Evolutionary conservation across 2,329 filamentous ascomycete genomes (phyloP).

Genomic region (Colletotrichum viniferum): DNA sequence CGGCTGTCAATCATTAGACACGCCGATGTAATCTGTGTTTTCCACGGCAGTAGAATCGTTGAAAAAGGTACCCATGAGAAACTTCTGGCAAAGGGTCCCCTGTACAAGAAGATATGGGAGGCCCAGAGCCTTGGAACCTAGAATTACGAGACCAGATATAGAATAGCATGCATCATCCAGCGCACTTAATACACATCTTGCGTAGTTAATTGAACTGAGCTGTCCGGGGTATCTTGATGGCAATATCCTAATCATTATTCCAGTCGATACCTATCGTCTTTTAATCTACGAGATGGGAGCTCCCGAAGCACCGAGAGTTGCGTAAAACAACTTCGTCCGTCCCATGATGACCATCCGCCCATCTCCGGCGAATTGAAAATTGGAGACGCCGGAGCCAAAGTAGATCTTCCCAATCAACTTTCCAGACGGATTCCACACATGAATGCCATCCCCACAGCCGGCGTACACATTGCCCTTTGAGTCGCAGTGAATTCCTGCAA

Average conservation of each 20-base stretch:
- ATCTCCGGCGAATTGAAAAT: slow-evolving; percentile 48
- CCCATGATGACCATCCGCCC: slow-evolving; percentile 40
- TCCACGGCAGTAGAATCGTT: slow-evolving; percentile 53
- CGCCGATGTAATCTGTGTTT: slow-evolving; percentile 63
- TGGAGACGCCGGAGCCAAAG: slow-evolving; percentile 46
- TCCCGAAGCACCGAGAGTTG: slow-evolving; percentile 27
- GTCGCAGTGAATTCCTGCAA: slow-evolving; percentile 52
- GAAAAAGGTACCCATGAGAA: slow-evolving; percentile 66
- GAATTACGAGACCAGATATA: neutral
- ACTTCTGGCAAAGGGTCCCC: slow-evolving; percentile 50
- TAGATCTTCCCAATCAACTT: slow-evolving; percentile 60
- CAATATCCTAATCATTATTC: rapidly evolving
- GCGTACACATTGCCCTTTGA: slow-evolving; percentile 59
- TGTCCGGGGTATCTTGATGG: neutral
- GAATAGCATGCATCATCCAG: neutral
- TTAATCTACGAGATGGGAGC: neutral
- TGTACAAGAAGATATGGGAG: slow-evolving; percentile 60
- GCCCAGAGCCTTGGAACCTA: slow-evolving; percentile 39
- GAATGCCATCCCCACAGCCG: slow-evolving; percentile 52
- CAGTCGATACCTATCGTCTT: neutral
- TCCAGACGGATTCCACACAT: slow-evolving; percentile 51
- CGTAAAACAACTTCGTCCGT: slow-evolving; percentile 38
- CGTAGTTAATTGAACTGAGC: rapidly evolving
- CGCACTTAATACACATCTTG: neutral
- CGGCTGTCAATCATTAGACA: slow-evolving; percentile 60